Conservation (phyloP, 306 rosid genomes). For the Begonia peltatifolia region DNA sequence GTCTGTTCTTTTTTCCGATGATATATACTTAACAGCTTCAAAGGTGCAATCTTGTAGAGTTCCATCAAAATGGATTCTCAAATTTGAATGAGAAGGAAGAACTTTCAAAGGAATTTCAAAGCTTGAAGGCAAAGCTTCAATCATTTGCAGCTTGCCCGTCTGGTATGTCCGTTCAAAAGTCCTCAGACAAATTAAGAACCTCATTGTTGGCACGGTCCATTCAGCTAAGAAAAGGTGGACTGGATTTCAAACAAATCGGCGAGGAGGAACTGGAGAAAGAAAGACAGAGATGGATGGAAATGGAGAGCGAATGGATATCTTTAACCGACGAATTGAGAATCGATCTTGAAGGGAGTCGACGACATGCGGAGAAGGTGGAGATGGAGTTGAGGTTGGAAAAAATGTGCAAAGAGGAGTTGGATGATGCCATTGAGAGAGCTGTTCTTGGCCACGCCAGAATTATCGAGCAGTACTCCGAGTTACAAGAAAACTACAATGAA, state of each 20-base stretch:
- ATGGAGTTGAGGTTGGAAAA: conserved; percentile 57
- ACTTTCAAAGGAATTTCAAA: conserved; percentile 74
- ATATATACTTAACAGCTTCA: too few relatives aligned
- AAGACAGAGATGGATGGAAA: conserved; percentile 85
- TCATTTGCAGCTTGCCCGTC: conserved; percentile 7
- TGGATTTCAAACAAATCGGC: conserved; percentile 18
- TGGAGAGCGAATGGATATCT: conserved; percentile 98
- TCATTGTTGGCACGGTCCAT: conserved; percentile 69
- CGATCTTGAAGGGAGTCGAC: conserved; percentile 59
- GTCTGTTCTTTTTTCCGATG: too few relatives aligned
- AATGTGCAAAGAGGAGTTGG: conserved; percentile 68
- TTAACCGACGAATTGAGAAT: conserved; percentile 83
- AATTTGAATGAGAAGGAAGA: conserved; percentile 57
- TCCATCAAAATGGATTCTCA: too few relatives aligned
- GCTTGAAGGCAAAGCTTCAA: conserved; percentile 53
- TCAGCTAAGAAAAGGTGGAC: conserved; percentile 44
- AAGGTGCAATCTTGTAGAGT: too few relatives aligned
- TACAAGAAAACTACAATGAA: conserved; percentile 76
- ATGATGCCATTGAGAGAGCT: conserved; percentile 66
- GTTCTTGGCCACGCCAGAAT: conserved; percentile 86
- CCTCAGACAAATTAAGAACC: conserved; percentile 68
- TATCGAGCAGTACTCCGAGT: conserved; percentile 82
- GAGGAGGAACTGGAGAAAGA: conserved; percentile 66
- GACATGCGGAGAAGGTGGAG: conserved; percentile 57
- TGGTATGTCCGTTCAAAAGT: conserved; percentile 37